These are phyloP conservation scores for Umbelopsis ramanniana DNA, from an alignment of 192 early-diverging fungal species.

Conservation along the genomic window DNA sequence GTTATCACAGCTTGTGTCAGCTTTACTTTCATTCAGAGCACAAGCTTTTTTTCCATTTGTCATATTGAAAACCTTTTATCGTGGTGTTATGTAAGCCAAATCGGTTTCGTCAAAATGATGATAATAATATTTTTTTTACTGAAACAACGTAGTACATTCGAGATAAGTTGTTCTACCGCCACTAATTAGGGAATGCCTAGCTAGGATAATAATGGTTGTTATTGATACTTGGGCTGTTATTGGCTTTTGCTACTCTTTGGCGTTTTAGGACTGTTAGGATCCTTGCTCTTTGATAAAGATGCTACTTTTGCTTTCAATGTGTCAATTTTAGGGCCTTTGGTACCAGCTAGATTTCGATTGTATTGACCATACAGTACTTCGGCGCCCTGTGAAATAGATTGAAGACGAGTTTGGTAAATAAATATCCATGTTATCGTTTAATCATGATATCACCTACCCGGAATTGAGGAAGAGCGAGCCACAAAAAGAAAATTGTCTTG, in stretches of 20 bases:
- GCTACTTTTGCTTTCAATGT: constrained; percentile 12
- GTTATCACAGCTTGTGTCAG: too few relatives aligned
- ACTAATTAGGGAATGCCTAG: too few relatives aligned
- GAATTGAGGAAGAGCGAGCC: constrained; percentile 79
- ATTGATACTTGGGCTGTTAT: background rate
- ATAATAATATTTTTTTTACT: too few relatives aligned
- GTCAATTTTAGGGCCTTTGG: background rate
- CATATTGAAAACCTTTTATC: too few relatives aligned
- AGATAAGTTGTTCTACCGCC: too few relatives aligned
- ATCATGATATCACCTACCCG: constrained; percentile 41
- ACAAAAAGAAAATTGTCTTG: constrained; percentile 88
- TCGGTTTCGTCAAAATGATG: too few relatives aligned
- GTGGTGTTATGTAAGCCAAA: too few relatives aligned
- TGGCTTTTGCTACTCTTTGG: constrained; percentile 1
- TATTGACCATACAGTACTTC: constrained; percentile 1
- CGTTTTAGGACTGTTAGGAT: background rate
- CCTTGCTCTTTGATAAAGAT: background rate
- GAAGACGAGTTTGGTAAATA: background rate
- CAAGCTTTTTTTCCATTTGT: too few relatives aligned
- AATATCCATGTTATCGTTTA: background rate
- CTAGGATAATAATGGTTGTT: too few relatives aligned
- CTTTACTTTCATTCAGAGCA: too few relatives aligned
- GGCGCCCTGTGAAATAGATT: background rate
- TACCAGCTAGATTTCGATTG: background rate
- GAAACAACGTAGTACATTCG: too few relatives aligned